Evolutionary conservation across 148 eudicot genomes (phyloP).

Genomic region (Dianthus caryophyllus): DNA sequence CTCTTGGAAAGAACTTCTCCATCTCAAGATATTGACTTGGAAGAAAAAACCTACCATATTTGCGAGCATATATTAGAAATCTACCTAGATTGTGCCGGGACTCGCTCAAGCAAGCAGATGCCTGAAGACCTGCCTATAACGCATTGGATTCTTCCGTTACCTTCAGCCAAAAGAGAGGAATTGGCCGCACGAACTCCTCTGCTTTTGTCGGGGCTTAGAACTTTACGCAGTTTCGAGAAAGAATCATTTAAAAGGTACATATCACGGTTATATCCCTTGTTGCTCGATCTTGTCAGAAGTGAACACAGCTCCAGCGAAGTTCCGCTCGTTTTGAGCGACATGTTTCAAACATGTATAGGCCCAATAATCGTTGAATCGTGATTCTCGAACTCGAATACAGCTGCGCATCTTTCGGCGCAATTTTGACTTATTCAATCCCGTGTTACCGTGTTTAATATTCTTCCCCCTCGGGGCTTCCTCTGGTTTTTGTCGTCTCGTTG

Average conservation of each 20-base stretch:
- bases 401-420: conserved; percentile 3
- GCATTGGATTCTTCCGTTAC: conserved; percentile 77
- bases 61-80: conserved; percentile 63
- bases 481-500: conserved; percentile 5
- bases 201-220: conserved; percentile 53
- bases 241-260: conserved; percentile 50
- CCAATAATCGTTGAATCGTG: conserved; percentile 27
- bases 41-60: conserved; percentile 44
- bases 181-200: conserved; percentile 73
- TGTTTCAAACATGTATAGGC: conserved; percentile 37
- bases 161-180: conserved; percentile 75
- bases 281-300: conserved; percentile 33
- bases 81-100: conserved; percentile 70
- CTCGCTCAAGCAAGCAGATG: conserved; percentile 29
- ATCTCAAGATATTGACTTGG: conserved; percentile 49
- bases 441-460: background rate
- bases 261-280: conserved; percentile 60
- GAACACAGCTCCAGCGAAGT: conserved; percentile 35
- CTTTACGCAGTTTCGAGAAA: conserved; percentile 47
- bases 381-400: background rate
- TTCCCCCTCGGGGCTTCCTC: background rate
- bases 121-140: conserved; percentile 23
- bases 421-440: background rate
- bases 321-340: conserved; percentile 26
- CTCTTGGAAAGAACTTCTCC: conserved; percentile 38